Percentiles rank a stretch among this genome's conserved stretches.
These are phyloP conservation scores for Penicillium riverlandense DNA, from an alignment of 495 filamentous ascomycete species.

Conservation along the genomic window DNA sequence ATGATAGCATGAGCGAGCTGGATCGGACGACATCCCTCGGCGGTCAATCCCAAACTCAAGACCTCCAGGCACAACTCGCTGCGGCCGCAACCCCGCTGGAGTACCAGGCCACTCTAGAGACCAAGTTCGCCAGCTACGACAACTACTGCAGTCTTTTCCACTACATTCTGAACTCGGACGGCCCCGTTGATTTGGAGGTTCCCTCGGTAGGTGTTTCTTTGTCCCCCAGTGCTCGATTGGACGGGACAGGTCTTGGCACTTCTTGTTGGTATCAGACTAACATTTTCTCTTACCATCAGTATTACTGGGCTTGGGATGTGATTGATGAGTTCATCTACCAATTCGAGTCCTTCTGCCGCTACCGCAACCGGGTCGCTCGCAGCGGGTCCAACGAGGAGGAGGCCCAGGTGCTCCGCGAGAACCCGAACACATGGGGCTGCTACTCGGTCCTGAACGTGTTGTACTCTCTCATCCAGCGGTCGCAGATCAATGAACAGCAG, in stretches of 20 bases:
- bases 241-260: slow-evolving; percentile 10
- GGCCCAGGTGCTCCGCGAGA: slow-evolving; percentile 81
- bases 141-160: slow-evolving; percentile 99
- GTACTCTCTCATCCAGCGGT: slow-evolving; percentile 96
- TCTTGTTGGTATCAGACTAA: slow-evolving; percentile 7
- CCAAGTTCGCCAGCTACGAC: slow-evolving; percentile 97
- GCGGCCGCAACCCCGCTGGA: slow-evolving; percentile 92
- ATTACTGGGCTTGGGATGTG: slow-evolving; percentile 99
- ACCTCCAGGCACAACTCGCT: slow-evolving; percentile 83
- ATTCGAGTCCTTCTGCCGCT: slow-evolving; percentile 98
- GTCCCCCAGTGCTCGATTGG: slow-evolving; percentile 5
- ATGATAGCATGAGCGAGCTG: slow-evolving; percentile 74
- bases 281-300: slow-evolving; percentile 44
- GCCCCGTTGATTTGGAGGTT: slow-evolving; percentile 91
- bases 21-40: slow-evolving; percentile 54
- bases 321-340: slow-evolving; percentile 99
- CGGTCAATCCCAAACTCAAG: slow-evolving; percentile 48
- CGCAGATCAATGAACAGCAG: slow-evolving; percentile 95
- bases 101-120: slow-evolving; percentile 87
- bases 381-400: slow-evolving; percentile 84
- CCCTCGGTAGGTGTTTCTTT: slow-evolving; percentile 65
- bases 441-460: slow-evolving; percentile 99
- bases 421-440: slow-evolving; percentile 98
- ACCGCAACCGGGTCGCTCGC: slow-evolving; percentile 84
- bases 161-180: slow-evolving; percentile 97